These are phyloP conservation scores for Fusarium algeriense DNA, from an alignment of 2,329 filamentous ascomycete genomes.

Conservation along the genomic window DNA sequence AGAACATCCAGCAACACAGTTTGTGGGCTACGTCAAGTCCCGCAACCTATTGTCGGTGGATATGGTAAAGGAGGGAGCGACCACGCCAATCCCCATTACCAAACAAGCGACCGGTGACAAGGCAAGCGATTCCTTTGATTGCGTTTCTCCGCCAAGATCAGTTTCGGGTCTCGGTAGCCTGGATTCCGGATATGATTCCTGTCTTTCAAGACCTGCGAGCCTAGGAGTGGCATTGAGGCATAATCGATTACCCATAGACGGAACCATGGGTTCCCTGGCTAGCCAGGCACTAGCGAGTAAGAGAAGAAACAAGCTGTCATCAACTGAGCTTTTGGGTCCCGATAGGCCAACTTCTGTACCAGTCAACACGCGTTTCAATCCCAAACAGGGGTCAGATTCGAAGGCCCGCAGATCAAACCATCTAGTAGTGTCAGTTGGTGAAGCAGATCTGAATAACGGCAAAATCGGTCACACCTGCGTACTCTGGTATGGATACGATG, in stretches of 20 bases:
- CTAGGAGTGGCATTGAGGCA: conserved; percentile 33
- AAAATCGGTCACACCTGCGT: conserved; percentile 42
- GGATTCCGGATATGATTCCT: conserved; percentile 46
- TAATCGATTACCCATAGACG: conserved; percentile 36
- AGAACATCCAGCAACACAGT: conserved; percentile 45
- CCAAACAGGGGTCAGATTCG: conserved; percentile 13
- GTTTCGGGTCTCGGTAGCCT: conserved; percentile 43
- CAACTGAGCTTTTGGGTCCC: conserved; percentile 36
- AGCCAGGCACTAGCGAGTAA: conserved; percentile 33
- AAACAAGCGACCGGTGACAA: conserved; percentile 27
- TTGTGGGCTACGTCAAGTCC: conserved; percentile 46
- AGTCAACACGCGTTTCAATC: background rate
- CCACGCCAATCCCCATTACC: conserved; percentile 44
- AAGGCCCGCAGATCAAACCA: conserved; percentile 13
- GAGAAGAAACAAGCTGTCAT: conserved; percentile 32
- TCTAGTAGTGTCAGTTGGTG: conserved; percentile 31
- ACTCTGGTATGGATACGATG: conserved; percentile 44
- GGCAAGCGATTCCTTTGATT: conserved; percentile 30
- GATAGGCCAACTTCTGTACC: conserved; percentile 31
- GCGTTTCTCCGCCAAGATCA: conserved; percentile 37
- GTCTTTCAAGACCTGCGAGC: conserved; percentile 38
- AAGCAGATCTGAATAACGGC: conserved; percentile 38
- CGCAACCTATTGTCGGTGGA: conserved; percentile 39
- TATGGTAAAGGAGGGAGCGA: conserved; percentile 14
- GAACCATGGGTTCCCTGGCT: conserved; percentile 24